Evolutionary conservation across 345 rosid genomes (phyloP), one percentile per base, ranked within the genome.

Genomic region (Dipteronia sinensis): DNA sequence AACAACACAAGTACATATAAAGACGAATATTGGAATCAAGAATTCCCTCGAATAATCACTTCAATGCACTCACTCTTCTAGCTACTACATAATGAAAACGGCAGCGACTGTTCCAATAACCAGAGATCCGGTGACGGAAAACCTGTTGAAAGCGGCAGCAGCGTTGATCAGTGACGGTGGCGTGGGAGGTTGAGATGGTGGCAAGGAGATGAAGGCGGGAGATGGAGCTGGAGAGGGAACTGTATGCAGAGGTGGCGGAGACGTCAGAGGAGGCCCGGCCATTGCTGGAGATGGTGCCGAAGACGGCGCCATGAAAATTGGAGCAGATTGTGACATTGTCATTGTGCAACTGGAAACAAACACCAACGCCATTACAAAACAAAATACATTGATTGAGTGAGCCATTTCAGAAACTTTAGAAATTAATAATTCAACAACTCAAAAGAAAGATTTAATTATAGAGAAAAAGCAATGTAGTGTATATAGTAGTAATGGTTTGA

Each of bases 181-280:
- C 9, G 68, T 47, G 55, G 82, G 78, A 67, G 85, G 78, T 7
- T 66, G 68, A 20, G 82, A 58, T 2, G 82, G 85, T 1, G 80
- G 11, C 2, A 2, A 6, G 38, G 80, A 76, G 69, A 76, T 63
- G 2, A 44, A 29, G 11, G 77, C 25, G 6, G 82, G 66, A 67
- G 82, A 38, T 9, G 71, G 71, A n/a, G 84, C 49, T 3, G 73
- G 67, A 69, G 84, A 44, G 67, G 82, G 9, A 27, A 5, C 58
- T 11, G 72, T 4, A 34, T 34, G 7, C 38, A 34, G 47, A 63
- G 84, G 10, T 16, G 77, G 76, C n/a, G 77, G 74, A 65, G 82
- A 40, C 11, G 56, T 25, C 12, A 9, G 15, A 47, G 78, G 70
- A 34, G 76, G 22, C 12, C 40, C 44, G 0, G 74, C 51, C 1